Percentiles rank a stretch among this genome's conserved stretches.
phyloP scores from a whole-genome alignment of 1,139 yeast genomes.

The Groenewaldozyma auringiensis region DNA sequence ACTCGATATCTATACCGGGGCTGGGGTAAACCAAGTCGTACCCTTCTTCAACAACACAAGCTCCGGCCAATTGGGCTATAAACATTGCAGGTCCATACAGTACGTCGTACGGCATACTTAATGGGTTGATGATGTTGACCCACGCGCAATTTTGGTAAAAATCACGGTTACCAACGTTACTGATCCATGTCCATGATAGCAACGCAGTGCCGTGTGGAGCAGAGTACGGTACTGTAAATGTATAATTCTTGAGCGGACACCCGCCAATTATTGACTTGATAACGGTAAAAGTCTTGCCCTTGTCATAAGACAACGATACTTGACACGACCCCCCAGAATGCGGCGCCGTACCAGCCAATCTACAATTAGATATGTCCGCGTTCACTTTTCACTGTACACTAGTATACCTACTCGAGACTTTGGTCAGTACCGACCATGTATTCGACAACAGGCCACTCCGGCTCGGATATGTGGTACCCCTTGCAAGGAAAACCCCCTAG shows the following conservation, averaged over 20 bases:
- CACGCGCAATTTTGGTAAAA: constrained; percentile 26
- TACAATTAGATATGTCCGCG: constrained; percentile 1
- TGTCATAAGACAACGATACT: constrained; percentile 24
- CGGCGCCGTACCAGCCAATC: constrained; percentile 20
- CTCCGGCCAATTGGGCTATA: constrained; percentile 20
- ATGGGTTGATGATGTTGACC: constrained; percentile 19
- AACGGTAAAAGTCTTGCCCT: constrained; percentile 22
- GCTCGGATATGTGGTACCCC: constrained; percentile 21
- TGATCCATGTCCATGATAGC: constrained; percentile 26
- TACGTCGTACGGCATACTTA: constrained; percentile 3
- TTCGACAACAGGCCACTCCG: constrained; percentile 17
- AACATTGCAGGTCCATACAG: constrained; percentile 19
- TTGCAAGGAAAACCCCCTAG: constrained; percentile 24
- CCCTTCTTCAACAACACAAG: constrained; percentile 21
- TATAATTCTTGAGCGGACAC: constrained; percentile 22
- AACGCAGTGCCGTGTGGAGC: constrained; percentile 24
- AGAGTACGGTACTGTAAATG: constrained; percentile 18
- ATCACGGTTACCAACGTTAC: constrained; percentile 23
- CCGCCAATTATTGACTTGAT: constrained; percentile 26
- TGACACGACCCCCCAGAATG: constrained; percentile 27
- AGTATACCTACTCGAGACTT: constrained; percentile 11
- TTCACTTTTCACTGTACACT: background rate
- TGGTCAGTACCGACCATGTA: constrained; percentile 21
- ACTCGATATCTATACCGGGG: constrained; percentile 21
- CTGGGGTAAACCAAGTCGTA: constrained; percentile 22